A percentile compares a stretch with the other conserved stretches of the same genome.
Evolutionary conservation across 1,139 yeast species (phyloP).

Genomic region (Blastobotrys proliferans): DNA sequence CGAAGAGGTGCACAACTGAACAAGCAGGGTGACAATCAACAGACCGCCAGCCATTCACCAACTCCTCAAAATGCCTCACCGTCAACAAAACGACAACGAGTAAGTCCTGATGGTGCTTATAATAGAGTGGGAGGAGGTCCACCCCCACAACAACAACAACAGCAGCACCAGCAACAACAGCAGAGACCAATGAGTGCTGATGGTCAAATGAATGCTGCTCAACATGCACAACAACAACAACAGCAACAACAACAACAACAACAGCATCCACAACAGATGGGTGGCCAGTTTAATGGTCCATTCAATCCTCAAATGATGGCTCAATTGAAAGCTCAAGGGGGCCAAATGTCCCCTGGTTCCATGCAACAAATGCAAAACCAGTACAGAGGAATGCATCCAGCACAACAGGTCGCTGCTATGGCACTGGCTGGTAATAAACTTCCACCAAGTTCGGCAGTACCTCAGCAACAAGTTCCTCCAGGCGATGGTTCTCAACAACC

Average conservation of each 20-base stretch:
- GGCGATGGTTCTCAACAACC: slow-evolving; percentile 16
- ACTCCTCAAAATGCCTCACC: slow-evolving; percentile 32
- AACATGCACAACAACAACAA: slow-evolving; percentile 1
- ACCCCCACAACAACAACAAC: slow-evolving; percentile 2
- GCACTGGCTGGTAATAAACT: slow-evolving; percentile 6
- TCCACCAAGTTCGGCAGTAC: not conserved
- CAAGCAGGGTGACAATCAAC: slow-evolving; percentile 17
- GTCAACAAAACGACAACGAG: slow-evolving; percentile 35
- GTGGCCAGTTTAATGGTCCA: slow-evolving; percentile 17
- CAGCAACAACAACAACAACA: slow-evolving; percentile 23
- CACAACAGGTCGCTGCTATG: slow-evolving; percentile 8
- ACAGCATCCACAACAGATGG: slow-evolving; percentile 26
- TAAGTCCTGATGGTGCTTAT: slow-evolving; percentile 37
- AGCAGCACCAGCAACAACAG: slow-evolving; percentile 1
- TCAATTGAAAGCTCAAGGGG: slow-evolving; percentile 24
- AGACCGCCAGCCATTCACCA: slow-evolving; percentile 27
- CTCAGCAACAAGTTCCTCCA: slow-evolving; percentile 4
- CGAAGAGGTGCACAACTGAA: not conserved
- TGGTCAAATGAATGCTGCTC: slow-evolving; percentile 28
- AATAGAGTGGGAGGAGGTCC: slow-evolving; percentile 17
- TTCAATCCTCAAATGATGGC: slow-evolving; percentile 28
- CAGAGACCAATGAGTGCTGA: slow-evolving; percentile 23
- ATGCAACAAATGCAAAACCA: slow-evolving; percentile 11
- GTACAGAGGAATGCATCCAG: slow-evolving; percentile 11
- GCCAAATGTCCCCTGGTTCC: slow-evolving; percentile 15